Base-by-base conservation (phyloP, 805 yeast species). In the Saccharomycopsis fibuligera region DNA sequence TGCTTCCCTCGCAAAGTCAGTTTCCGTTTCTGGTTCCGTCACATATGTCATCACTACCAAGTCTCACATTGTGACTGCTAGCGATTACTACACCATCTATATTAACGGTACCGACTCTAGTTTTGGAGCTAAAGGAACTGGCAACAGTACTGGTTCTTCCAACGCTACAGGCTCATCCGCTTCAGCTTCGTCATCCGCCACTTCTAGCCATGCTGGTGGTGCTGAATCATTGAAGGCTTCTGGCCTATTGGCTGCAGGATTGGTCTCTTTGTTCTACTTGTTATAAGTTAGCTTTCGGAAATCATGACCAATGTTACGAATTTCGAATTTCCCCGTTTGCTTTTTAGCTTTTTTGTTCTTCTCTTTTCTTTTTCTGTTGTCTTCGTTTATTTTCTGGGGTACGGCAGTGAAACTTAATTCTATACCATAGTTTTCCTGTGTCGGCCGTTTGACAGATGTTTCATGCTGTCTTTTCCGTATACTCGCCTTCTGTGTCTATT, bases 11-110 rank as follows among this genome's bases (percentile, higher is more conserved):
- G 5, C 41, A 10, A n/a, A 40, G 25, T 40, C 49, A 16, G 40
- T 46, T 44, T 45, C 29, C 36, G 51, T 48, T 23, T 19, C 40
- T 39, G 48, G 42, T 27, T 23, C 43, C 35, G 48, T 48, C n/a
- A 21, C 24, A n/a, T 16, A 27, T 23, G 48, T n/a, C 35, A 30
- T 30, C 35, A n/a, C n/a, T n/a, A 30, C 35, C 35, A 30, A 30
- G 35, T 14, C n/a, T 30, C 12, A 30, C n/a, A n/a, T 30, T 30
- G 35, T 30, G 35, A 30, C 35, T n/a, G n/a, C 12, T n/a, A 14
- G n/a, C 12, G 35, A n/a, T 30, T 30, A 30, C 35, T 14, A 14
- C 35, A 30, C 35, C n/a, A n/a, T 30, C n/a, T n/a, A 14, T n/a
- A n/a, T 30, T 30, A 30, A 30, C 35, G 35, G 35, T 14, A 30